phyloP scores from a whole-genome alignment of 192 early-diverging fungal species.

The Coemansia sp. region DNA sequence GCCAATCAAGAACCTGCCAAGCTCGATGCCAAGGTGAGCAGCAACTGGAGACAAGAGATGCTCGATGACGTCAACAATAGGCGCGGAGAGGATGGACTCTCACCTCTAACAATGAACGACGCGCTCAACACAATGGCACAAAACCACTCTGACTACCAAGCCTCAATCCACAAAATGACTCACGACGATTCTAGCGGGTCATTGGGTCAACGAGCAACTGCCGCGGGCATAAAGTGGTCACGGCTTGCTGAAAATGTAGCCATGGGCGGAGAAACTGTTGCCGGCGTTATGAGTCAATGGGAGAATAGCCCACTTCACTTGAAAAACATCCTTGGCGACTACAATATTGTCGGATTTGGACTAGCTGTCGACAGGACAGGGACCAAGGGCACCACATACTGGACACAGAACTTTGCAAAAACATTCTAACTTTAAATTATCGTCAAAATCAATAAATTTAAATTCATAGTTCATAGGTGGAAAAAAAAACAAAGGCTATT shows the following conservation, averaged over 20 bases:
- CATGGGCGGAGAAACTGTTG: conserved; percentile 7
- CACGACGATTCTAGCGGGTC: conserved; percentile 22
- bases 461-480: neutral
- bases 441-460: neutral
- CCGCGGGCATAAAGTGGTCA: conserved; percentile 13
- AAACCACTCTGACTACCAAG: conserved; percentile 21
- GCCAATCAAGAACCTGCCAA: neutral
- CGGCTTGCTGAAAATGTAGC: conserved; percentile 26
- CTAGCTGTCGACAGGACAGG: neutral
- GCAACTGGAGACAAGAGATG: conserved; percentile 18
- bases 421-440: neutral
- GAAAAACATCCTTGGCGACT: conserved; percentile 31
- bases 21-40: neutral
- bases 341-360: conserved; percentile 21
- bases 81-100: neutral
- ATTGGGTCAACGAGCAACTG: neutral
- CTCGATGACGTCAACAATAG: conserved; percentile 8
- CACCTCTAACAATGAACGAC: neutral
- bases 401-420: conserved; percentile 38
- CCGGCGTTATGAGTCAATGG: conserved; percentile 25
- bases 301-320: conserved; percentile 17
- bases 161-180: conserved; percentile 17
- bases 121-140: conserved; percentile 7
- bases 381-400: conserved; percentile 10
- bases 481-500: neutral